Conservation (phyloP, 352 stramenopile species). For the Phytophthora aleatoria region DNA sequence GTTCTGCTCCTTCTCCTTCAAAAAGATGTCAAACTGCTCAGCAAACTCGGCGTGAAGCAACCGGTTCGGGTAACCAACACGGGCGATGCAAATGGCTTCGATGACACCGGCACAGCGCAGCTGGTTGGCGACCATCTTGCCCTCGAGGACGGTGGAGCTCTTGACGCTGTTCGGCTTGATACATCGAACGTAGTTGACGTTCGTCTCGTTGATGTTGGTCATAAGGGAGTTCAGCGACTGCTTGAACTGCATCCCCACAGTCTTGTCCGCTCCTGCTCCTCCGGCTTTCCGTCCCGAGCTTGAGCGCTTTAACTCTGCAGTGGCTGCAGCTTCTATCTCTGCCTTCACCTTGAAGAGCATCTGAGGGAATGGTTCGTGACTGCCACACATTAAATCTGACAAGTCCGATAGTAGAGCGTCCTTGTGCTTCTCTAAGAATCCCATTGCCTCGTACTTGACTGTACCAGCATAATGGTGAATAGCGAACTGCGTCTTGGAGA, state of each 20-base stretch:
- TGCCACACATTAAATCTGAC: conserved; percentile 70
- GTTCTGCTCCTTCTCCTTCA: conserved; percentile 45
- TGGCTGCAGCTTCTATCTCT: conserved; percentile 37
- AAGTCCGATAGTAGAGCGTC: conserved; percentile 93
- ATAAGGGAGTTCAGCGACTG: conserved; percentile 69
- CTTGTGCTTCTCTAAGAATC: conserved; percentile 96
- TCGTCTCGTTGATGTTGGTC: conserved; percentile 75
- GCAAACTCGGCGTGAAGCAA: conserved; percentile 80
- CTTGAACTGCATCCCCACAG: conserved; percentile 85
- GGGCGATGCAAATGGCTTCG: conserved; percentile 78
- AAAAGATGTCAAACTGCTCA: conserved; percentile 71
- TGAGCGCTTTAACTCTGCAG: conserved; percentile 25
- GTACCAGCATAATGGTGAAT: conserved; percentile 94
- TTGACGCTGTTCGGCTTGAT: conserved; percentile 87
- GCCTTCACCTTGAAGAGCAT: conserved; percentile 62
- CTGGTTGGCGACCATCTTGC: conserved; percentile 79
- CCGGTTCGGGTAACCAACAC: conserved; percentile 77
- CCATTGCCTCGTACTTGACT: conserved; percentile 91
- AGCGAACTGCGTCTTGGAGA: conserved; percentile 86
- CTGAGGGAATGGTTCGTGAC: conserved; percentile 51
- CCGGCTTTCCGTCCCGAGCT: conserved; percentile 38
- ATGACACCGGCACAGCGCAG: conserved; percentile 84
- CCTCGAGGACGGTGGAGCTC: conserved; percentile 61
- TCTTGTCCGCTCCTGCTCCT: conserved; percentile 41
- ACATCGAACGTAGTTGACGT: conserved; percentile 83